These are phyloP conservation scores for Eucalyptus pauciflora DNA, from an alignment of 345 rosid species.

Conservation along the genomic window DNA sequence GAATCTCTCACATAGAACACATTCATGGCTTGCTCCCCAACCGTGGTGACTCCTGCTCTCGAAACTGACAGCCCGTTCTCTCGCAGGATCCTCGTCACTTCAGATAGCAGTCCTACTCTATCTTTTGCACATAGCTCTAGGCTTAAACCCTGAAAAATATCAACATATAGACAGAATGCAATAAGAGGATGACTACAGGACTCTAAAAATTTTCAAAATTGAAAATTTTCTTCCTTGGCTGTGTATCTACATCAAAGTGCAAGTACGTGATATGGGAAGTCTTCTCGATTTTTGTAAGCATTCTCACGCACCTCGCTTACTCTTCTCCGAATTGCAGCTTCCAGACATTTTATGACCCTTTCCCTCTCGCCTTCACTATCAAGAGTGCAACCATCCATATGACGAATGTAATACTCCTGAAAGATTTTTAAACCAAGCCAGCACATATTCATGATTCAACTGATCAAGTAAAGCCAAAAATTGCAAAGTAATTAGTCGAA, in stretches of 20 bases:
- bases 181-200: background rate
- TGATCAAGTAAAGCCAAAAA: background rate
- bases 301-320: conserved; percentile 64
- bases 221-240: background rate
- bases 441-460: background rate
- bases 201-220: background rate
- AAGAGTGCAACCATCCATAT: conserved; percentile 85
- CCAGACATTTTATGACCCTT: conserved; percentile 75
- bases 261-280: background rate
- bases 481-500: background rate
- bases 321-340: conserved; percentile 85
- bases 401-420: conserved; percentile 84
- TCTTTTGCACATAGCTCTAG: conserved; percentile 84
- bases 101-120: conserved; percentile 74
- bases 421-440: background rate
- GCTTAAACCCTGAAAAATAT: conserved; percentile 50
- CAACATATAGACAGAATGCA: background rate
- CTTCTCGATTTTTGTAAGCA: background rate
- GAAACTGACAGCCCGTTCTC: conserved; percentile 78
- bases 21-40: conserved; percentile 77
- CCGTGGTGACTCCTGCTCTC: conserved; percentile 80
- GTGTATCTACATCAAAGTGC: background rate
- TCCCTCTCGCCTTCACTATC: conserved; percentile 81
- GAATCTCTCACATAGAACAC: conserved; percentile 83
- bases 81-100: conserved; percentile 75